Conservation (phyloP, 371 early-diverging fungal genomes). For the Choanephora cucurbitarum region DNA sequence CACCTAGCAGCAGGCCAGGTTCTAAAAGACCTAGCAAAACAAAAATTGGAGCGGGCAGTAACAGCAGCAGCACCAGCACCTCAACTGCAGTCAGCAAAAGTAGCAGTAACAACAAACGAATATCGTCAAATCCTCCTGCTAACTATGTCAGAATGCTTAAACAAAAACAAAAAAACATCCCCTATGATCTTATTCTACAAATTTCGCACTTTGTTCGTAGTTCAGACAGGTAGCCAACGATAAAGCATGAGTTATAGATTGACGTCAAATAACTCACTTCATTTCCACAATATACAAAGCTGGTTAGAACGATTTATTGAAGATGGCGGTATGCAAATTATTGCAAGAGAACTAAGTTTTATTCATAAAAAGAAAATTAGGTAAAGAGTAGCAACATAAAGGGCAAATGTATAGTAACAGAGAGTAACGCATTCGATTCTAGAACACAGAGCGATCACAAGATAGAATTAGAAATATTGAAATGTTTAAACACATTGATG, state of each 20-base stretch:
- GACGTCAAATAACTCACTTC: not conserved
- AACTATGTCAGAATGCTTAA: constrained; percentile 27
- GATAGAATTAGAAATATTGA: constrained; percentile 80
- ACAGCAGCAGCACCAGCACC: constrained; percentile 17
- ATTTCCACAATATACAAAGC: constrained; percentile 16
- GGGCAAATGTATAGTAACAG: not conserved
- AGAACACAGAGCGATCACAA: constrained; percentile 69
- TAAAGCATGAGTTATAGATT: not conserved
- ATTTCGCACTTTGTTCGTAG: constrained; percentile 26
- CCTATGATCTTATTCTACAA: constrained; percentile 24
- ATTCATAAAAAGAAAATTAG: constrained; percentile 50
- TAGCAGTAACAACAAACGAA: not conserved
- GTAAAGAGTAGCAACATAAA: constrained; percentile 14
- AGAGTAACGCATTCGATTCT: not conserved
- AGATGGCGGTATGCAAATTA: constrained; percentile 63
- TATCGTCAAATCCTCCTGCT: not conserved
- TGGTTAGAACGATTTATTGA: constrained; percentile 70
- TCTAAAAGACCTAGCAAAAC: constrained; percentile 10
- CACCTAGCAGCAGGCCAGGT: constrained; percentile 5
- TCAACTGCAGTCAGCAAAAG: not conserved
- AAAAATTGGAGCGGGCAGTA: not conserved
- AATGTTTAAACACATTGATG: constrained; percentile 75
- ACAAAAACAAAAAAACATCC: constrained; percentile 25
- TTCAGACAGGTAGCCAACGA: constrained; percentile 19
- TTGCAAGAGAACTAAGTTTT: constrained; percentile 61